These are phyloP conservation scores for Larix kaempferi DNA, from an alignment of 75 land plant species.

Conservation along the genomic window DNA sequence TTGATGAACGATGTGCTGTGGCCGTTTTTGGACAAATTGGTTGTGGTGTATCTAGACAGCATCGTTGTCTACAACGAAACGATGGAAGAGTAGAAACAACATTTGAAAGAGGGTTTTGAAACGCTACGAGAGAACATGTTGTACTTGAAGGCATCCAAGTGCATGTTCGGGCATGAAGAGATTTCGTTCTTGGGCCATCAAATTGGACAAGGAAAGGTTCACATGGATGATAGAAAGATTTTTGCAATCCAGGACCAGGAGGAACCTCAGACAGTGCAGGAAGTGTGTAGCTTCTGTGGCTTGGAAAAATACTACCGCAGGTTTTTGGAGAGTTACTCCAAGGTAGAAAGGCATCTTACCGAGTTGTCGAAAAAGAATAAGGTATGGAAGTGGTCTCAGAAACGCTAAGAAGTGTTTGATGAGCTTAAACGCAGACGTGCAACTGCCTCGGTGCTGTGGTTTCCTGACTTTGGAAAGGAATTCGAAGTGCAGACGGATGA, in stretches of 20 bases:
- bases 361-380: too few relatives aligned
- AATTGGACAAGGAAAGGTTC: background rate
- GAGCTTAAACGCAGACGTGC: too few relatives aligned
- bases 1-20: conserved; percentile 14
- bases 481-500: background rate
- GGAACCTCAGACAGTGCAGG: background rate
- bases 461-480: background rate
- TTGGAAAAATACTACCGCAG: too few relatives aligned
- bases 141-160: conserved; percentile 19
- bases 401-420: too few relatives aligned
- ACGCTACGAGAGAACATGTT: conserved; percentile 10
- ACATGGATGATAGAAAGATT: too few relatives aligned
- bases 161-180: conserved; percentile 10
- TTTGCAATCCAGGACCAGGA: too few relatives aligned
- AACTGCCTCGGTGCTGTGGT: conserved; percentile 5
- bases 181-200: conserved; percentile 17
- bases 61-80: conserved; percentile 10
- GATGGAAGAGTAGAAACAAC: conserved; percentile 4
- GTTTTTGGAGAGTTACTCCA: too few relatives aligned
- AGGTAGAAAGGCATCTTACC: too few relatives aligned
- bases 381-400: too few relatives aligned
- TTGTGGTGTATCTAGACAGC: conserved; percentile 21
- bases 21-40: conserved; percentile 11
- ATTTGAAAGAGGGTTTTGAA: conserved; percentile 7
- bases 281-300: too few relatives aligned